phyloP scores from a whole-genome alignment of 495 filamentous ascomycete genomes.

The Usnea hakonensis region DNA sequence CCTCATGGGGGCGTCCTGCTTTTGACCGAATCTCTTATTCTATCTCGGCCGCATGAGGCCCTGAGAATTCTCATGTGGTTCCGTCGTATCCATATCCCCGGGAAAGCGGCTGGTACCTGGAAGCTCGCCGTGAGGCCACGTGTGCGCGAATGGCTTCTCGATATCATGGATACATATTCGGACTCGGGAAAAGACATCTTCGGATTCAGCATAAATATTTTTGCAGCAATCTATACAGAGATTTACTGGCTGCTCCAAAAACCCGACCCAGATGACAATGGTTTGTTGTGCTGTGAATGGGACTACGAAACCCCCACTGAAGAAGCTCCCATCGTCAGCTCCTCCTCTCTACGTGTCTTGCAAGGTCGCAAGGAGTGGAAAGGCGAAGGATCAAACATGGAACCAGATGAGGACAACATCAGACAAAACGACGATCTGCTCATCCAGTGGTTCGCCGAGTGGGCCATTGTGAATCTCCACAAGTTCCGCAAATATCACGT shows the following conservation, averaged over 20 bases:
- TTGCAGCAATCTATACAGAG: conserved; percentile 14
- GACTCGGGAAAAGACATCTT: conserved; percentile 6
- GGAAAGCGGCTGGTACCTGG: conserved; percentile 27
- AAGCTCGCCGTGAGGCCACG: conserved; percentile 39
- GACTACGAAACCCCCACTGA: conserved; percentile 11
- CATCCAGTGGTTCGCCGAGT: conserved; percentile 40
- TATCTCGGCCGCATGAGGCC: conserved; percentile 43
- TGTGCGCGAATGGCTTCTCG: conserved; percentile 35
- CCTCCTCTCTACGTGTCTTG: conserved; percentile 6
- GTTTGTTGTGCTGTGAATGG: conserved; percentile 12
- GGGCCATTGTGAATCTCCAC: conserved; percentile 31
- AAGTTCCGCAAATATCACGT: conserved; percentile 30
- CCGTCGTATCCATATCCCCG: conserved; percentile 16
- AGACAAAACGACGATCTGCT: conserved; percentile 33
- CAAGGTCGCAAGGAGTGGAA: conserved; percentile 9
- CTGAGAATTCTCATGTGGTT: conserved; percentile 55
- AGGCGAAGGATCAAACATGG: not conserved
- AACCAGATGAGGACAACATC: conserved; percentile 8
- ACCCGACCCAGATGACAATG: not conserved
- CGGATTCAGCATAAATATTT: not conserved
- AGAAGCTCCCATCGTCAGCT: conserved; percentile 14
- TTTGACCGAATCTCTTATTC: conserved; percentile 55
- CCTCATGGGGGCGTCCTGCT: conserved; percentile 50
- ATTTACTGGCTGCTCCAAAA: conserved; percentile 9
- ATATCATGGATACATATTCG: conserved; percentile 2